Conservation (phyloP, 441 rosid genomes). For the Mallotus japonicus region DNA sequence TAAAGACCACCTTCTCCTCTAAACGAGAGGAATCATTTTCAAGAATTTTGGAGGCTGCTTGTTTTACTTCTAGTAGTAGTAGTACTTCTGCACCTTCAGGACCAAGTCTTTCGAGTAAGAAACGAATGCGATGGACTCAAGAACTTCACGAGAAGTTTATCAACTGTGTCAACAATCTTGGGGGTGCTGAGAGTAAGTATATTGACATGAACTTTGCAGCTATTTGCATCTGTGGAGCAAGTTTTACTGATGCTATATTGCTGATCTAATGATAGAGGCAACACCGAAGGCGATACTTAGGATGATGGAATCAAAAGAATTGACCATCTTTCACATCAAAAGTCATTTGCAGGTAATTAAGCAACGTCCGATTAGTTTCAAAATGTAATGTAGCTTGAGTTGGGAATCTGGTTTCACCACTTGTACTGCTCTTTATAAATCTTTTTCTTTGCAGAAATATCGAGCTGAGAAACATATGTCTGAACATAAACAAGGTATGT, state of each 20-base stretch:
- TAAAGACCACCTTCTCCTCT: constrained; percentile 31
- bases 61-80: constrained; percentile 25
- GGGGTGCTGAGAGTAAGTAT: constrained; percentile 83
- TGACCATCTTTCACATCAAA: constrained; percentile 6
- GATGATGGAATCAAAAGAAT: constrained; percentile 55
- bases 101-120: constrained; percentile 40
- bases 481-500: neutral
- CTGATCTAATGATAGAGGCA: constrained; percentile 48
- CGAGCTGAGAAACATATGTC: neutral
- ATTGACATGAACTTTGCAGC: neutral
- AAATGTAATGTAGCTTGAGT: neutral
- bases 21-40: constrained; percentile 38
- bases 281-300: constrained; percentile 80
- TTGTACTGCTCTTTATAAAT: neutral
- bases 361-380: no score
- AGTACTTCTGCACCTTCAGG: constrained; percentile 19
- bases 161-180: constrained; percentile 60
- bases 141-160: constrained; percentile 87
- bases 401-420: neutral
- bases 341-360: constrained; percentile 10
- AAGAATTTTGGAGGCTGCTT: constrained; percentile 15
- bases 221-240: neutral
- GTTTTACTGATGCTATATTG: constrained; percentile 1
- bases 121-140: constrained; percentile 80
- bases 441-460: neutral